phyloP scores from a whole-genome alignment of 139 green algal species.

The Coelastrella sp. region DNA sequence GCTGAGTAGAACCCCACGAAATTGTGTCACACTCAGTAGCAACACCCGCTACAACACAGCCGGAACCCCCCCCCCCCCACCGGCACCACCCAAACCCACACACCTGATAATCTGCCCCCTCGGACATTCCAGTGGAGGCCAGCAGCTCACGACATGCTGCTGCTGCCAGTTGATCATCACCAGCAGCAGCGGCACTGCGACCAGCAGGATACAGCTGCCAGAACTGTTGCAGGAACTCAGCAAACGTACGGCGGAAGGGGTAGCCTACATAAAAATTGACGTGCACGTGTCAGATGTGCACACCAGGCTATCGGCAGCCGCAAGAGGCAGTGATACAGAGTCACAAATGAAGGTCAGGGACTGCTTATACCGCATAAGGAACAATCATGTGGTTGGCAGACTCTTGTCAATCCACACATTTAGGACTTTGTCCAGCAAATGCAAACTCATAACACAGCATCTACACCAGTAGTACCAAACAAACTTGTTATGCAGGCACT shows the following conservation, averaged over 20 bases:
- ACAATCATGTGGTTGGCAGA: too few relatives aligned
- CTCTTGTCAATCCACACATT: too few relatives aligned
- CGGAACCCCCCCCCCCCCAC: too few relatives aligned
- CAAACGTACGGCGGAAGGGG: slow-evolving; percentile 32
- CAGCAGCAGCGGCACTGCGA: not conserved
- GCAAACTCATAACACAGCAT: not conserved
- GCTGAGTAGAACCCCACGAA: too few relatives aligned
- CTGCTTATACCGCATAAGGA: not conserved
- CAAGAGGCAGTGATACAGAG: too few relatives aligned
- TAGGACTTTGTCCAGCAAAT: not conserved
- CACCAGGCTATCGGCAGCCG: not conserved
- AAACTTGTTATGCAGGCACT: not conserved
- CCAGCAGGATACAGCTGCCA: slow-evolving; percentile 44
- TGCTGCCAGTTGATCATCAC: slow-evolving; percentile 3
- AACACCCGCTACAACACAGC: too few relatives aligned
- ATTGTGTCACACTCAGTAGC: too few relatives aligned
- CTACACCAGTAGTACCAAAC: not conserved
- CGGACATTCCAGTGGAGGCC: not conserved
- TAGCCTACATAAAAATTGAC: slow-evolving; percentile 11
- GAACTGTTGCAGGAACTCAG: slow-evolving; percentile 33
- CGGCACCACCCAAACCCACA: not conserved
- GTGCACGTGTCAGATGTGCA: not conserved
- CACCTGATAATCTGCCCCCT: slow-evolving; percentile 23
- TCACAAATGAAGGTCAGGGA: too few relatives aligned
- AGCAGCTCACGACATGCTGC: slow-evolving; percentile 32